Base-by-base conservation (phyloP, 202 grass and related monocot genomes). In the Brachypodium distachyon region DNA sequence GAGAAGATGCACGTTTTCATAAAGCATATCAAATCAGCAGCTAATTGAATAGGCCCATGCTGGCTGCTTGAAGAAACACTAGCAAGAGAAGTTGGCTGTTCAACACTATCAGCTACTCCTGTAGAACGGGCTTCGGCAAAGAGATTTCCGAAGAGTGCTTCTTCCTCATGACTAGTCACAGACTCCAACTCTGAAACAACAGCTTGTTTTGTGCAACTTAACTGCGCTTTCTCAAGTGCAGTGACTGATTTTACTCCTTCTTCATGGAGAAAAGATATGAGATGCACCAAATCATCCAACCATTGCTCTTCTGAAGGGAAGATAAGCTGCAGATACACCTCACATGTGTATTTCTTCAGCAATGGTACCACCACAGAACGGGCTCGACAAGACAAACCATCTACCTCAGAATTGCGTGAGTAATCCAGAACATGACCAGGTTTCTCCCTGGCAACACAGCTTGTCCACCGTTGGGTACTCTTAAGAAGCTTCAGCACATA, bases 71-170 rank as follows among this genome's bases (percentile, higher is more conserved):
- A 73, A 46, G 65, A 38, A 36, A 48, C 67, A 25, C 75, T 72
- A 32, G 75, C 76, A 31, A 74, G 79, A 82, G 86, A 74, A 77
- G 79, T 70, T 46, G 89, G 72, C 76, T 88, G 89, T 78, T 97
- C 91, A 82, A 76, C 63, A 58, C 41, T 84, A 77, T 97, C 95
- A 74, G 77, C 56, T 48, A 80, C 63, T 71, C 86, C 89, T 33
- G 79, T 67, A 38, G 91, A 80, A 21, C 80, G 89, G 72, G 90
- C 82, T 91, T 97, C 91, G 55, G 91, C 73, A 90, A 97, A 97
- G 67, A 97, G 89, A 81, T 97, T 83, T 38, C 95, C 95, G 71
- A 97, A 97, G 46, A 94, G 86, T 57, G 91, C 95, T 50, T 97
- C 95, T 76, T 97, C 95, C 65, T 97, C 95, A n/a, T 94, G 95